Base-by-base conservation (phyloP, 2,329 filamentous ascomycete genomes). In the Trichothecium roseum region DNA sequence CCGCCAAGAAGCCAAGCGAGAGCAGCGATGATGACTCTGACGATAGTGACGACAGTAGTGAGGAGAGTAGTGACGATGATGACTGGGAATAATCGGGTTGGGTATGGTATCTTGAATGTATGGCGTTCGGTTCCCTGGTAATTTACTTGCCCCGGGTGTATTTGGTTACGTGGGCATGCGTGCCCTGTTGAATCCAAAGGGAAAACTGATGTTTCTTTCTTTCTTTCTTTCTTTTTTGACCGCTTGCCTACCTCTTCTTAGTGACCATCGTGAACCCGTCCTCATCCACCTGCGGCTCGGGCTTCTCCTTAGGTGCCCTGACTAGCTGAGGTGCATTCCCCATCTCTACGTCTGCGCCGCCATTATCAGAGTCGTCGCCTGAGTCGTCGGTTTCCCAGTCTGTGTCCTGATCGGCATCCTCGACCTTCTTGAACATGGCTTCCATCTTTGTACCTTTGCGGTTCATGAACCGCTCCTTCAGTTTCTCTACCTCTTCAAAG, bases 261-360 rank as follows among this genome's bases (percentile, higher is more conserved):
- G 77, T 72, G 44, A 87, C 82, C 57, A 72, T 84, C 13, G 78
- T 84, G 54, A 89, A 89, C 4, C 84, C 84, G 51, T 89, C 84
- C 45, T 87, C 82, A 55, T 89, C 84, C 31, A 88, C 67, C 54
- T 85, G 75, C 0, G 83, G 81, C 51, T 73, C 69, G 13, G 66
- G 56, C 59, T 78, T 84, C 56, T 84, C 76, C 54, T 68, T 78
- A 12, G 66, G 63, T 31, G 54, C 64, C 28, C 65, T 53, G 28
- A 78, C 71, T 42, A 82, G 56, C 30, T 69, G 59, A 7, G 81
- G 77, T 26, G 81, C 82, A 41, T 86, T 81, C 28, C 64, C 72
- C 78, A 84, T 84, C 33, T 80, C 69, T 9, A 76, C 68, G 53
- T 80, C 78, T 5, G 61, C 67, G 13, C 64, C 64, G 3, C 67